Percentiles rank a stretch among this genome's conserved stretches.
phyloP scores from a whole-genome alignment of 345 rosid genomes.

The Pugionium dolabratum region DNA sequence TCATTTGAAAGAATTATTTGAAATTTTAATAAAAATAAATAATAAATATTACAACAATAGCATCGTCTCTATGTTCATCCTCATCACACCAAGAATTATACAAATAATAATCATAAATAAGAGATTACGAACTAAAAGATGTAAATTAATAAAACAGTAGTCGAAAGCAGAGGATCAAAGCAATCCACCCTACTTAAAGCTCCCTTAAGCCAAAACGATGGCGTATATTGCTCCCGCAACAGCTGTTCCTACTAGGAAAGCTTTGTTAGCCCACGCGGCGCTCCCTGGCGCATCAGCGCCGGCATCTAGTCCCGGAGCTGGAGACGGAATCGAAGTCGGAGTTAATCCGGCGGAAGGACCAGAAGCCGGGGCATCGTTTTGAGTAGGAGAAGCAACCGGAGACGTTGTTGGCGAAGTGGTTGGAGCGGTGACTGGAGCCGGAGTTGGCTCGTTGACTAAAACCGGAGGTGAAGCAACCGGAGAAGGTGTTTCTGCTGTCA shows the following conservation, averaged over 20 bases:
- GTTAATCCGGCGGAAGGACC: conserved; percentile 31
- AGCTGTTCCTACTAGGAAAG: conserved; percentile 53
- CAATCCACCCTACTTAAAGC: conserved; percentile 19
- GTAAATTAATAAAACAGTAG: conserved; percentile 18
- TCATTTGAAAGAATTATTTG: conserved; percentile 6
- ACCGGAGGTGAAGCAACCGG: conserved; percentile 38
- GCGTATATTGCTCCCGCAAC: conserved; percentile 55
- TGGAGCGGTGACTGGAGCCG: conserved; percentile 33
- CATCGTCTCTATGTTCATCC: conserved; percentile 15
- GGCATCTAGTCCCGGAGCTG: conserved; percentile 29
- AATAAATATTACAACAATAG: conserved; percentile 18
- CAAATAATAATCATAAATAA: conserved; percentile 7
- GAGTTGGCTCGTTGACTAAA: conserved; percentile 34
- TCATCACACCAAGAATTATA: conserved; percentile 19
- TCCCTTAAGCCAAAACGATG: conserved; percentile 55
- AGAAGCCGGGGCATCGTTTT: conserved; percentile 39
- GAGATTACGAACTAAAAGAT: background rate
- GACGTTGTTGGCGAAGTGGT: conserved; percentile 34
- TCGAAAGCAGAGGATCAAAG: conserved; percentile 17
- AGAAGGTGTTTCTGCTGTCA: conserved; percentile 48
- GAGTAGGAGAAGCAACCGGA: conserved; percentile 41
- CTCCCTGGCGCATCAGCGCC: conserved; percentile 34
- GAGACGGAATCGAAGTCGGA: conserved; percentile 26
- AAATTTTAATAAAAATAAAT: background rate
- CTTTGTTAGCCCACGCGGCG: conserved; percentile 40